Evolutionary conservation across 768 basidiomycete genomes (phyloP).

Genomic region (Cystobasidiopsis lactophilus): DNA sequence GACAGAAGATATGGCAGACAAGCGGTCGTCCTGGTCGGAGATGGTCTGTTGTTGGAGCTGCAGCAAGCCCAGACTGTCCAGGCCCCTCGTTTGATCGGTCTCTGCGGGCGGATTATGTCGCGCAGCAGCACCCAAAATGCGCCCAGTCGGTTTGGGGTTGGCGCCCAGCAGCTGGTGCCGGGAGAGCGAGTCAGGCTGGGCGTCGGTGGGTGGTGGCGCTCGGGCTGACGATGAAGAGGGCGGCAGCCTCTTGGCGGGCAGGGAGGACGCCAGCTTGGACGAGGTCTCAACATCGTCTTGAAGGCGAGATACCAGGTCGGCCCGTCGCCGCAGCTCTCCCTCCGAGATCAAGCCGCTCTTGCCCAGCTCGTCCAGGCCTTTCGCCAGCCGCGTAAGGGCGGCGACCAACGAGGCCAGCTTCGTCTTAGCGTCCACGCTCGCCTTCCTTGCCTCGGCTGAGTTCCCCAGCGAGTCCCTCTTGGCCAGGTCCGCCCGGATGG

Average conservation of each 20-base stretch:
- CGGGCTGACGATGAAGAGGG: too few relatives aligned
- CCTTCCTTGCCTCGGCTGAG: slow-evolving; percentile 41
- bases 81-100: slow-evolving; percentile 61
- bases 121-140: not conserved
- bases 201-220: too few relatives aligned
- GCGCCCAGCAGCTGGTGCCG: slow-evolving; percentile 1
- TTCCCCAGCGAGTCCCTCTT: slow-evolving; percentile 64
- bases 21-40: slow-evolving; percentile 57
- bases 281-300: slow-evolving; percentile 82
- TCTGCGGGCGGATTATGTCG: slow-evolving; percentile 34
- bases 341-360: slow-evolving; percentile 48
- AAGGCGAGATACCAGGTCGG: slow-evolving; percentile 67
- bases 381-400: slow-evolving; percentile 48
- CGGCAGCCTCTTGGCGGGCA: not conserved
- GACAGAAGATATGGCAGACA: slow-evolving; percentile 58
- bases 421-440: slow-evolving; percentile 67
- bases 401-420: slow-evolving; percentile 54
- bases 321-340: slow-evolving; percentile 75
- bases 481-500: slow-evolving; percentile 65
- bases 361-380: slow-evolving; percentile 43
- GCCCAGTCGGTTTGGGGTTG: not conserved
- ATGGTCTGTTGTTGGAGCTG: slow-evolving; percentile 61
- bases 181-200: not conserved
- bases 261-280: slow-evolving; percentile 42
- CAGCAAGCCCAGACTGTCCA: slow-evolving; percentile 62